Conservation (phyloP, 805 yeast species). For the Starmerella potacharoeniae region DNA sequence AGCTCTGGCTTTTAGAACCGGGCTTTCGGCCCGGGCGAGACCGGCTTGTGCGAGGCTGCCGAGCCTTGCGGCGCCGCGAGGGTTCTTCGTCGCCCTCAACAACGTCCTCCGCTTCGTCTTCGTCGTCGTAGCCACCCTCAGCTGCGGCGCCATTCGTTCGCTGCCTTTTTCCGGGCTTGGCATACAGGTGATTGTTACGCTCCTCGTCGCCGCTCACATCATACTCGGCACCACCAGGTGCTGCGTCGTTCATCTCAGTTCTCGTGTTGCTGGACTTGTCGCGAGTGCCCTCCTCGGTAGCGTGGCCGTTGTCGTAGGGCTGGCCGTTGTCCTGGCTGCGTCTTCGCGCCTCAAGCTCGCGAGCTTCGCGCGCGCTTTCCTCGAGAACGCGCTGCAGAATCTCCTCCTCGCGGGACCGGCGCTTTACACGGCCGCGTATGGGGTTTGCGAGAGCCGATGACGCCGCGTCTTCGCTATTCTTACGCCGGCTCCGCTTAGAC, state of each 20-base stretch:
- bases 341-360: conserved; percentile 19
- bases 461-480: neutral
- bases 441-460: neutral
- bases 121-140: neutral
- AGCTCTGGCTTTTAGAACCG: neutral
- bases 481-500: conserved; percentile 5
- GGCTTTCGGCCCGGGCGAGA: conserved; percentile 1
- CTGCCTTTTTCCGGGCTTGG: neutral
- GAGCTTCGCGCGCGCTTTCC: conserved; percentile 30
- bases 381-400: conserved; percentile 33
- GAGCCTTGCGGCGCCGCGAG: neutral
- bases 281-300: neutral
- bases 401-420: conserved; percentile 32
- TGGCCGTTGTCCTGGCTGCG: conserved; percentile 1
- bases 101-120: neutral
- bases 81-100: neutral
- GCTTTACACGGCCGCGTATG: conserved; percentile 11
- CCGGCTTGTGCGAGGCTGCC: neutral
- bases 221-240: neutral
- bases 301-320: neutral
- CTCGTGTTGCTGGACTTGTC: neutral
- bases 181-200: neutral
- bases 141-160: neutral
- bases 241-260: neutral
- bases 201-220: neutral